Percentiles rank a stretch among this genome's conserved stretches.
Evolutionary conservation across 305 asterid genomes (phyloP).

Genomic region (Salvia sclarea): DNA sequence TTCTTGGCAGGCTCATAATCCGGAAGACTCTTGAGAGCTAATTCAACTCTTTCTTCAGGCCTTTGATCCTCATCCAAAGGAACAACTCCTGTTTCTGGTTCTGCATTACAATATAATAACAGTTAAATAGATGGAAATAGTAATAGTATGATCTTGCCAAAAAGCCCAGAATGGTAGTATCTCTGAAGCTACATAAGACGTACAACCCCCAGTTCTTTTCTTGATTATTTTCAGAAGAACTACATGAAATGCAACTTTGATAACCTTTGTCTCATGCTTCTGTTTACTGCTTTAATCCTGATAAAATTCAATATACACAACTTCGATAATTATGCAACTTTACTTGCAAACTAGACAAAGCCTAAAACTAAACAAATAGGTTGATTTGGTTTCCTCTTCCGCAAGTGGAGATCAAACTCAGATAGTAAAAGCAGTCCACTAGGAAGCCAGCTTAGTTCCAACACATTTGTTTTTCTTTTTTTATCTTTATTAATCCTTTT

Average conservation of each 20-base stretch:
- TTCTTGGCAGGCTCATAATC: conserved; percentile 65
- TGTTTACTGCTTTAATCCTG: conserved; percentile 15
- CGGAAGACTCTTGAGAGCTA: conserved; percentile 80
- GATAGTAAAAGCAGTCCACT: no score
- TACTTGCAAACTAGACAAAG: conserved; percentile 17
- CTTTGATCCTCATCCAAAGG: conserved; percentile 66
- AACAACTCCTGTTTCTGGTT: conserved; percentile 63
- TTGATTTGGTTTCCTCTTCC: conserved; percentile 6
- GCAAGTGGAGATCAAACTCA: neutral
- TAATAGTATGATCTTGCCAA: neutral
- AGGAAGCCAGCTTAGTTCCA: no score
- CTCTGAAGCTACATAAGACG: conserved; percentile 17
- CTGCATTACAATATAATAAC: conserved; percentile 40
- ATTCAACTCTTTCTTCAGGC: conserved; percentile 75
- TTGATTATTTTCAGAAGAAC: neutral
- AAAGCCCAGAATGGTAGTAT: conserved; percentile 4
- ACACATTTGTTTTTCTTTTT: no score
- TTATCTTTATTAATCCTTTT: no score
- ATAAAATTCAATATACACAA: neutral
- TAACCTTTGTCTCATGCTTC: conserved; percentile 17
- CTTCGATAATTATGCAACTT: conserved; percentile 25
- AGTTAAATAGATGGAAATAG: conserved; percentile 3
- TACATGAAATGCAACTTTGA: conserved; percentile 12
- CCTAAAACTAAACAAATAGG: conserved; percentile 25
- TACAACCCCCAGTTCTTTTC: conserved; percentile 13